Evolutionary conservation across 306 rosid species (phyloP).

Genomic region (Acacia melanoxylon): DNA sequence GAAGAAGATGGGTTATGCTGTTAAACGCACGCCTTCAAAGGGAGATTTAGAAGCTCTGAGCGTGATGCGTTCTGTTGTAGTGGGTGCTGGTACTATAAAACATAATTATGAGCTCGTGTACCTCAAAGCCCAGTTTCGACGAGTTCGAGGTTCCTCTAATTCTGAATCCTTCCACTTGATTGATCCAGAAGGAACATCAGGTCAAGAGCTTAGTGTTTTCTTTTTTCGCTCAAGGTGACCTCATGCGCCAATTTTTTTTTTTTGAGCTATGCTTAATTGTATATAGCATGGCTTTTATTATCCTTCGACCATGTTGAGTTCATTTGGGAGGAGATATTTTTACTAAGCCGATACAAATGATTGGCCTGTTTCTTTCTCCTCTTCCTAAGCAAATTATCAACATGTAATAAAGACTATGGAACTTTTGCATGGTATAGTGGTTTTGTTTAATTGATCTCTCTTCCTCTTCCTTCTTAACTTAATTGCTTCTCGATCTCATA

Average conservation of each 20-base stretch:
- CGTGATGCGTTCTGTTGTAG: conserved; percentile 50
- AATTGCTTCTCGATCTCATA: neutral
- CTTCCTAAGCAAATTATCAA: neutral
- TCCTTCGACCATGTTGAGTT: neutral
- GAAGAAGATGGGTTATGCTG: conserved; percentile 67
- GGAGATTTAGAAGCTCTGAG: conserved; percentile 52
- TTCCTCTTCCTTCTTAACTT: neutral
- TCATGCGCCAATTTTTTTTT: neutral
- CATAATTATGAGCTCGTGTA: conserved; percentile 54
- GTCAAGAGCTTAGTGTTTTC: conserved; percentile 87
- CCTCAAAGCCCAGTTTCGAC: conserved; percentile 73
- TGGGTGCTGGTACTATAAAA: conserved; percentile 66
- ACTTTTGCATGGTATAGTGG: no score
- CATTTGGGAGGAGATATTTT: neutral
- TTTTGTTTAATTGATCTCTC: neutral
- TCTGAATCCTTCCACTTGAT: conserved; percentile 86
- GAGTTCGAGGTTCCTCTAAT: conserved; percentile 61
- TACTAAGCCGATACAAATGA: neutral
- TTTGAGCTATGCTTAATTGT: neutral
- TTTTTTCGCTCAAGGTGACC: conserved; percentile 53
- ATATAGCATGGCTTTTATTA: neutral
- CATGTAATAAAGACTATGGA: neutral
- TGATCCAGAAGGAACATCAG: conserved; percentile 72
- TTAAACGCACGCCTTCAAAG: conserved; percentile 49
- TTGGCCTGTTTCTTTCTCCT: neutral